Evolutionary conservation across 2,329 filamentous ascomycete species (phyloP).

Genomic region (Colletotrichum lentis): DNA sequence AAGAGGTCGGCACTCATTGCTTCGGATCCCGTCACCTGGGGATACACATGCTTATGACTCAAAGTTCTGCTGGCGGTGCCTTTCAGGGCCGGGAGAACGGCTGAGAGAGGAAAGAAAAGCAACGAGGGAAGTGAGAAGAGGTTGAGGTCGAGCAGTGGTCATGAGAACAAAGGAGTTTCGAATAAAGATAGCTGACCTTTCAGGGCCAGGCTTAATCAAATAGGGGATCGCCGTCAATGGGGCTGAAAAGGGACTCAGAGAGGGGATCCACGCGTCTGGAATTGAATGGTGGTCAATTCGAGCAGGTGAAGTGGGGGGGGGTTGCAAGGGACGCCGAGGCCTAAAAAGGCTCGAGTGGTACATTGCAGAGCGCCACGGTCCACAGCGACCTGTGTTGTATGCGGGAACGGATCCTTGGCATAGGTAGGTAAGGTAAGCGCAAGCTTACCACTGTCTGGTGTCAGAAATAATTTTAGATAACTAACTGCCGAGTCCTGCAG

Average conservation of each 20-base stretch:
- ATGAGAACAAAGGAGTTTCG: conserved; percentile 35
- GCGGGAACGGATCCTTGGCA: conserved; percentile 16
- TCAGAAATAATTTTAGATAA: conserved; percentile 11
- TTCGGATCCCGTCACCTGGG: conserved; percentile 35
- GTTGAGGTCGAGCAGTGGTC: conserved; percentile 12
- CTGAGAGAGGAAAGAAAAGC: conserved; percentile 4
- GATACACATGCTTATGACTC: conserved; percentile 26
- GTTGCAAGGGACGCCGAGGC: neutral
- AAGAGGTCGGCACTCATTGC: conserved; percentile 72
- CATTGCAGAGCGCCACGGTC: conserved; percentile 31
- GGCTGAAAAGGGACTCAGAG: conserved; percentile 14
- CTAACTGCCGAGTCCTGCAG: neutral
- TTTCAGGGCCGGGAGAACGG: conserved; percentile 2
- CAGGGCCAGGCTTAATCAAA: conserved; percentile 15
- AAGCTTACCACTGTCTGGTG: conserved; percentile 6
- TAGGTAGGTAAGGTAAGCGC: too few species aligned
- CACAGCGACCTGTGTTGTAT: conserved; percentile 14
- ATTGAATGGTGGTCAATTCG: conserved; percentile 13
- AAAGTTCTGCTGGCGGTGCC: neutral
- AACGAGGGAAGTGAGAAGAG: conserved; percentile 11
- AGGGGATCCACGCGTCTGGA: conserved; percentile 32
- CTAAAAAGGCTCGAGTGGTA: conserved; percentile 21
- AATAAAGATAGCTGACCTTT: conserved; percentile 21
- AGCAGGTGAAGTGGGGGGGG: conserved; percentile 13
- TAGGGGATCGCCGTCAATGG: conserved; percentile 32